Conservation (phyloP, 129 eudicot species). For the Lonicera japonica region DNA sequence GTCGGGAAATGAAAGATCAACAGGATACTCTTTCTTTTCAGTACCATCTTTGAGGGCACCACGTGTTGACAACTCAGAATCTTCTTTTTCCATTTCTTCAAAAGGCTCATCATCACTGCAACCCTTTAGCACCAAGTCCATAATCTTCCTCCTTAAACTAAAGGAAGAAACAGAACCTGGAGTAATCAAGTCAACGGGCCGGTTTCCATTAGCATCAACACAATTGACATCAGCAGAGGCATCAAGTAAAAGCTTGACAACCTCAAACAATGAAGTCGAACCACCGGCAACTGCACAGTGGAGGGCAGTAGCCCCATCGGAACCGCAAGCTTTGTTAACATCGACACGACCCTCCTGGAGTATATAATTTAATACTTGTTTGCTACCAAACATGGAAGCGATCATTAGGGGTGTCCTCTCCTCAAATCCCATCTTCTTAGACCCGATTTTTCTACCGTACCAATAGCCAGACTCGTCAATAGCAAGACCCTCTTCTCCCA, state of each 20-base stretch:
- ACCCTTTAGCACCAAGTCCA: conserved; percentile 45
- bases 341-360: conserved; percentile 42
- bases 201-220: conserved; percentile 55
- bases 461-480: conserved; percentile 47
- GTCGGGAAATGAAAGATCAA: conserved; percentile 66
- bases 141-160: conserved; percentile 30
- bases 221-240: conserved; percentile 48
- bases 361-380: conserved; percentile 41
- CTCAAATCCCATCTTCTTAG: conserved; percentile 56
- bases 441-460: conserved; percentile 67
- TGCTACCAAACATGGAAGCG: conserved; percentile 79
- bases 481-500: conserved; percentile 47
- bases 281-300: conserved; percentile 74
- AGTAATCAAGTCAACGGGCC: conserved; percentile 47
- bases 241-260: conserved; percentile 55
- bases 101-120: conserved; percentile 14
- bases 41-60: conserved; percentile 17
- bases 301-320: conserved; percentile 70
- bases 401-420: conserved; percentile 79
- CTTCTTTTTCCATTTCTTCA: conserved; percentile 9
- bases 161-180: conserved; percentile 19
- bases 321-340: conserved; percentile 65
- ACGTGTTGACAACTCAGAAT: conserved; percentile 13
- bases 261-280: conserved; percentile 39
- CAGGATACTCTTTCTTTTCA: conserved; percentile 67